A percentile compares a stretch with the other conserved stretches of the same genome.
Evolutionary conservation across 352 stramenopile species (phyloP).

Genomic region (Globisporangium carolinianum): DNA sequence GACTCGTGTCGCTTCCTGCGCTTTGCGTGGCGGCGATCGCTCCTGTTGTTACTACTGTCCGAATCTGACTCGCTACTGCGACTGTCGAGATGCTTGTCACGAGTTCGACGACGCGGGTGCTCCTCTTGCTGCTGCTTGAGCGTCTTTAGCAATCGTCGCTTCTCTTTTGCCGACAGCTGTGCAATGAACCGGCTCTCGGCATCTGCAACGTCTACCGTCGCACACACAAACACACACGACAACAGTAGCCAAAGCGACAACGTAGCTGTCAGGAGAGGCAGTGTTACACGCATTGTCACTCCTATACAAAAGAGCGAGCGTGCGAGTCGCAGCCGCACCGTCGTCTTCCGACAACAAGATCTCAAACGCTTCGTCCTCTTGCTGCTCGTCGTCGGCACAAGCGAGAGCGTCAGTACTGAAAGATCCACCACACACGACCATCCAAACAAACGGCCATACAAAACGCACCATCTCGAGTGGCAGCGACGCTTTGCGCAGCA

Average conservation of each 20-base stretch:
- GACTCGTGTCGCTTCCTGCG: constrained; percentile 12
- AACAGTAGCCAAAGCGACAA: neutral
- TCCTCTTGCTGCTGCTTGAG: constrained; percentile 26
- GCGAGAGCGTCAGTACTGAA: neutral
- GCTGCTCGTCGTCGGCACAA: constrained; percentile 6
- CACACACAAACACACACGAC: neutral
- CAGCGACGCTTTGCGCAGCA: constrained; percentile 44
- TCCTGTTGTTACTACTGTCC: constrained; percentile 12
- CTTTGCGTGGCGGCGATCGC: constrained; percentile 19
- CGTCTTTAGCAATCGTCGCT: constrained; percentile 55
- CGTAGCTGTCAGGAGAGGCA: too few species aligned
- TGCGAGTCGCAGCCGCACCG: constrained; percentile 3
- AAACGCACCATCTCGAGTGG: constrained; percentile 56
- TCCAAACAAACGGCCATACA: too few species aligned
- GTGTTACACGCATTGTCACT: too few species aligned
- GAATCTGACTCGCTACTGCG: constrained; percentile 10
- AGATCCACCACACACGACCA: neutral
- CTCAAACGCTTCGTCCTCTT: constrained; percentile 32
- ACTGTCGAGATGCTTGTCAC: constrained; percentile 4
- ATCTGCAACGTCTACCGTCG: constrained; percentile 14
- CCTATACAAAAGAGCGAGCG: neutral
- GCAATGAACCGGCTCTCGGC: constrained; percentile 43
- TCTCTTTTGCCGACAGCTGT: constrained; percentile 58
- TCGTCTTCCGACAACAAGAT: constrained; percentile 70
- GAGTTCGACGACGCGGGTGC: neutral